Evolutionary conservation across 176 grass and related monocot species (phyloP).

Genomic region (Aegilops speltoides): DNA sequence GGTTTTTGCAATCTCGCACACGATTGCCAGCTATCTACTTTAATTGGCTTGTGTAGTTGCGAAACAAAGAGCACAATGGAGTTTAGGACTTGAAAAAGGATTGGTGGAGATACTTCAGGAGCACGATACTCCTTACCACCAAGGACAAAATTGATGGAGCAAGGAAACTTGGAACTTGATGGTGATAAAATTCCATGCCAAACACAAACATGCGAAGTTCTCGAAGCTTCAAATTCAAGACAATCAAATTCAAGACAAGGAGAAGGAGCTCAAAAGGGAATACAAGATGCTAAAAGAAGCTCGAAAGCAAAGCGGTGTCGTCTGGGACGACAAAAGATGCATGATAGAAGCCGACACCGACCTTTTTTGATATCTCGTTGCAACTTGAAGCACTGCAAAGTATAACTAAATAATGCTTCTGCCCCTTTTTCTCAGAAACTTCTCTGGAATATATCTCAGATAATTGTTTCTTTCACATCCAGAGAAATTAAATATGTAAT

Average conservation of each 20-base stretch:
- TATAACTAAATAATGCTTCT: too few relatives aligned
- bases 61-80: too few relatives aligned
- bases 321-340: neutral
- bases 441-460: too few relatives aligned
- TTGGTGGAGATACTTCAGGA: neutral
- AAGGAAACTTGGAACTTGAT: neutral
- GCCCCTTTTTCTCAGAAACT: too few relatives aligned
- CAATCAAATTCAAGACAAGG: neutral
- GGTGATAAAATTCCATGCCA: neutral
- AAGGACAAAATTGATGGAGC: neutral
- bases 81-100: too few relatives aligned
- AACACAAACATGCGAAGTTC: neutral
- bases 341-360: neutral
- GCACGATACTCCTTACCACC: neutral
- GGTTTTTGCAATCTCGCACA: too few relatives aligned
- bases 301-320: neutral
- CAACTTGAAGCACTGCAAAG: too few relatives aligned
- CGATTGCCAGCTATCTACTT: too few relatives aligned
- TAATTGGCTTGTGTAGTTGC: too few relatives aligned
- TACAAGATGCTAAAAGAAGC: neutral
- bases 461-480: too few relatives aligned
- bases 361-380: neutral
- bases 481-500: too few relatives aligned
- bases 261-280: neutral
- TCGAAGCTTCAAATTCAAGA: neutral